Conservation (phyloP, 768 basidiomycete genomes). For the Boletus reticuloceps region DNA sequence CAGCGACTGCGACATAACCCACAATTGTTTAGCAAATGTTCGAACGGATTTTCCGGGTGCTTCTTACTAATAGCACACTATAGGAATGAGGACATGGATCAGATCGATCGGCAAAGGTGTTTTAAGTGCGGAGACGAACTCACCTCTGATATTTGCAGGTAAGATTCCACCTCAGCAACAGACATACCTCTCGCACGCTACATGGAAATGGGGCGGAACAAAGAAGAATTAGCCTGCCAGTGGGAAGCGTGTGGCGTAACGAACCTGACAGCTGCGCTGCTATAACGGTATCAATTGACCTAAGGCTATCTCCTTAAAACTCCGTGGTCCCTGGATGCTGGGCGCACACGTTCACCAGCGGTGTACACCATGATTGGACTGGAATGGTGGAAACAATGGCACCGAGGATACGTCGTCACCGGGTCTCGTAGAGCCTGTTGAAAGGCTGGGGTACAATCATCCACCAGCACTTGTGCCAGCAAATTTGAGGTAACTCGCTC, state of each 20-base stretch:
- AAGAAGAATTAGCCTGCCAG: neutral
- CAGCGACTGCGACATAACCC: constrained; percentile 6
- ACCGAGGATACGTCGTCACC: too few species aligned
- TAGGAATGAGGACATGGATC: neutral
- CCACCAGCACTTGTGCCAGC: too few species aligned
- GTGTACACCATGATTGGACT: too few species aligned
- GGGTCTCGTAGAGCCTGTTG: too few species aligned
- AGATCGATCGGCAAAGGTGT: neutral
- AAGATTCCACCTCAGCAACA: constrained; percentile 8
- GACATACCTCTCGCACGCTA: constrained; percentile 3
- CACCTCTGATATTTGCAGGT: constrained; percentile 12
- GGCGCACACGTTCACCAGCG: too few species aligned
- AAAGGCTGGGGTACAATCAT: too few species aligned
- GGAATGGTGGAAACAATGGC: too few species aligned
- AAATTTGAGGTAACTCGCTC: too few species aligned
- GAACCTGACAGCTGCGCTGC: neutral
- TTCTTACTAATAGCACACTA: constrained; percentile 13
- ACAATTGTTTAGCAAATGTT: neutral
- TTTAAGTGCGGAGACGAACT: neutral
- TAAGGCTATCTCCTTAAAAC: too few species aligned
- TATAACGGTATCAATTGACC: neutral
- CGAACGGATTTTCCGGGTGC: neutral
- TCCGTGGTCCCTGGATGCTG: too few species aligned
- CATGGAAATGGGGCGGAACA: neutral
- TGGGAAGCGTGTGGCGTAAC: neutral